Evolutionary conservation across 139 green algal genomes (phyloP), one percentile per base, ranked within the genome.

Genomic region (Micromonas commoda): DNA sequence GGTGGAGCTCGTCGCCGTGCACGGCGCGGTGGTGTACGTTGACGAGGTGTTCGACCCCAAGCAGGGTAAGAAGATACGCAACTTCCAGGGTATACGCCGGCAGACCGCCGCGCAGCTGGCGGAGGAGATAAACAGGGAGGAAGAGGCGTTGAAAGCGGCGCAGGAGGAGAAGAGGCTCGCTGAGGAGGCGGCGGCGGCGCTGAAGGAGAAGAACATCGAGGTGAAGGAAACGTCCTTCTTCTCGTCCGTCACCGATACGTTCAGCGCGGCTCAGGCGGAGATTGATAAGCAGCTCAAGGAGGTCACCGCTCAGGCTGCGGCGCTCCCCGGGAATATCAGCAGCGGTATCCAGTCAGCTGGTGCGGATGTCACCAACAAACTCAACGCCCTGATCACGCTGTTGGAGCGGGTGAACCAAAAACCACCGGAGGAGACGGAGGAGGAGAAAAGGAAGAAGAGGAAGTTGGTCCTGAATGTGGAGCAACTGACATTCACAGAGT

Each of bases 301-400:
- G 1, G 63, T 26, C 28, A 26, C 63, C 28, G 31, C 28, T 28
- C 20, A 70, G 6, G 31, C 63, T 24, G 34, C 34, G 28, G 24
- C 31, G 21, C 28, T 70, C 31, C 31, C 63, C 6, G 63, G 63
- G 28, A 39, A 32, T 23, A 34, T 70, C 5, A 26, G 20, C n/a
- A 34, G 20, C 24, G 63, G 31, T 23, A 70, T 70, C 63, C 16
- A 13, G n/a, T 1, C 63, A 2, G 6, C 31, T 16, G 63, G 28
- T 24, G 34, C 63, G 63, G 63, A 70, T 13, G 63, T 70, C n/a
- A 70, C 63, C 1, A 34, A 70, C 34, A 70, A 70, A 70, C 63
- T 70, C 28, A 70, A 16, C 20, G 63, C 63, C n/a, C 63, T 70
- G 9, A 16, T 57, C 9, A 57, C 45, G 45, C 45, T 57, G 45